Base-by-base conservation (phyloP, 1,284 basidiomycete genomes). In the Trametes sp. region DNA sequence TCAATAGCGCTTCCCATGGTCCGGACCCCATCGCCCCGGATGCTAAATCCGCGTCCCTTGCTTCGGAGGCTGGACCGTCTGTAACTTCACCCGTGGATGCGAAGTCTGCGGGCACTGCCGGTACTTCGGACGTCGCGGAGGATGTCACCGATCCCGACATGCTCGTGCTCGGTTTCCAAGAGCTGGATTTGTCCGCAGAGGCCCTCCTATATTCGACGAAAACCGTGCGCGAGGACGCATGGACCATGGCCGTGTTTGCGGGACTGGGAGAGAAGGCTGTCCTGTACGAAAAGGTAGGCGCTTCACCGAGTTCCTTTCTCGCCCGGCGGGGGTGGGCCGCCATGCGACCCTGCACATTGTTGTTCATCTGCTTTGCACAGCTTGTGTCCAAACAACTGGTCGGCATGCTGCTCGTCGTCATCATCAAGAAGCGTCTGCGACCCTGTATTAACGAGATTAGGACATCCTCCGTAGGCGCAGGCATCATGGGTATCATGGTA, bases 401-500 rank as follows among this genome's bases (percentile, higher is more conserved):
- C 44, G 91, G 91, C 26, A 89, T 93, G 82, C 78, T 93, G 28
- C 75, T 93, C 35, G 72, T 93, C 8, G 73, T 90, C 33, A 76
- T 93, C 33, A 85, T 86, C 16, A 88, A 84, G 74, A 88, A 82
- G 63, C 69, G 75, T 0, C 68, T 90, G 45, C 75, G 73, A 11
- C 51, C 70, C 9, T 82, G 80, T 64, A 89, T 93, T 65, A 77
- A 77, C 35, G 81, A 87, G 45, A 71, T 89, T 49, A 80, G 77
- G 64, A 80, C 81, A 2, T 76, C 80, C 28, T 76, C 81, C 3
- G 84, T 83, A 13, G 90, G 88, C 14, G 83, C 86, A 13, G 91
- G 91, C 0, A 85, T 93, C 36, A 82, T 93, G 78, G 89, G 90
- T 36, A 77, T 92, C 41, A 87, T 93, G 89, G 90, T 89, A 69